A percentile compares a stretch with the other conserved stretches of the same genome.
phyloP scores from a whole-genome alignment of 2,329 filamentous ascomycete species.

The Daldinia sp. region DNA sequence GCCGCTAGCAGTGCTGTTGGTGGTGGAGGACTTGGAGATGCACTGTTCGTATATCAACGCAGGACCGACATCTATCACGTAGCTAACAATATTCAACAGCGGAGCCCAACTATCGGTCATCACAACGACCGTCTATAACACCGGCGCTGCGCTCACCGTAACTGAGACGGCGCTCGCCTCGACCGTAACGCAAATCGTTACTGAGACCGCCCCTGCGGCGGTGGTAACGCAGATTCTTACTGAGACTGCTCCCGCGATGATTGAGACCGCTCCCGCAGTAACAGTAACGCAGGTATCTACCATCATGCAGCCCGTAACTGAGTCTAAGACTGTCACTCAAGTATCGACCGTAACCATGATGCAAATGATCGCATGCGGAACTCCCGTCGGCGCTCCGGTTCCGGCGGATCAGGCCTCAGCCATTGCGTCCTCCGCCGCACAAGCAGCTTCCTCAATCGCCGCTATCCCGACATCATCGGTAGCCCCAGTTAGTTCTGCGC shows the following conservation, averaged over 20 bases:
- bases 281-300: not conserved
- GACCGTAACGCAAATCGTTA: slow-evolving; percentile 24
- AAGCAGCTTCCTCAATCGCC: slow-evolving; percentile 33
- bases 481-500: not conserved
- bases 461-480: slow-evolving; percentile 6
- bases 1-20: no score
- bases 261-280: slow-evolving; percentile 23
- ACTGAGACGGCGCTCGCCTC: slow-evolving; percentile 50
- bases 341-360: slow-evolving; percentile 42
- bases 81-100: slow-evolving; percentile 20
- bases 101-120: slow-evolving; percentile 48
- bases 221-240: not conserved
- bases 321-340: slow-evolving; percentile 37
- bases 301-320: slow-evolving; percentile 29
- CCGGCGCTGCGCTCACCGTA: slow-evolving; percentile 42
- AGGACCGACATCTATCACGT: not conserved
- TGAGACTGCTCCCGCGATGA: not conserved
- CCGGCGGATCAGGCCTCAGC: slow-evolving; percentile 37
- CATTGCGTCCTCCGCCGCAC: slow-evolving; percentile 42
- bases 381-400: slow-evolving; percentile 34
- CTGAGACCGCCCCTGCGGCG: slow-evolving; percentile 24
- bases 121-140: slow-evolving; percentile 48
- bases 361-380: slow-evolving; percentile 45
- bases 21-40: slow-evolving; percentile 6
- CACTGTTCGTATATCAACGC: slow-evolving; percentile 24